Conservation (phyloP, 2,329 filamentous ascomycete species). For the Curvularia hawaiiensis region DNA sequence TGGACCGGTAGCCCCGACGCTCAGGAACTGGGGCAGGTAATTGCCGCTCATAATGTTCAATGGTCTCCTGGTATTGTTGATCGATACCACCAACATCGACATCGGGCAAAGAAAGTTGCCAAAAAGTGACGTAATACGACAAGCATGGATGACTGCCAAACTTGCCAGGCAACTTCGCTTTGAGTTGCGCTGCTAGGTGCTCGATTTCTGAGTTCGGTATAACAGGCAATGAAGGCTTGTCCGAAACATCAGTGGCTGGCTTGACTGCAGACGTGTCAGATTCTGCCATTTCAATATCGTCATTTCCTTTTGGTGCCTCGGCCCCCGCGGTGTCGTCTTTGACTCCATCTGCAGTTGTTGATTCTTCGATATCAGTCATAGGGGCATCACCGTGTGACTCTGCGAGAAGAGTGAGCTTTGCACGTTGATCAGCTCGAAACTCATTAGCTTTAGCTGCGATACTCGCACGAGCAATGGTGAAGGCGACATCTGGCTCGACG, state of each 20-base stretch:
- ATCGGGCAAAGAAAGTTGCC: conserved; percentile 85
- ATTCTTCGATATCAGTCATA: conserved; percentile 34
- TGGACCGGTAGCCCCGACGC: conserved; percentile 65
- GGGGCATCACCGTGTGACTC: conserved; percentile 58
- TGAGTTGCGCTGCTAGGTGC: conserved; percentile 73
- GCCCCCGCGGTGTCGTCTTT: conserved; percentile 9
- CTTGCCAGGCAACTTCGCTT: conserved; percentile 63
- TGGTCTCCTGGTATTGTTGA: conserved; percentile 78
- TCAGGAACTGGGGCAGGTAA: conserved; percentile 57
- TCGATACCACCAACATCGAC: conserved; percentile 65
- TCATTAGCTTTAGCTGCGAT: conserved; percentile 57
- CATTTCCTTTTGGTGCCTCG: conserved; percentile 7
- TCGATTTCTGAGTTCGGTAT: conserved; percentile 72
- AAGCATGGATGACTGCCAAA: conserved; percentile 74
- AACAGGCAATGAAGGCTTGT: conserved; percentile 4
- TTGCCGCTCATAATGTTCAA: conserved; percentile 50
- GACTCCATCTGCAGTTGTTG: conserved; percentile 11
- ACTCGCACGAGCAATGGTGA: conserved; percentile 78
- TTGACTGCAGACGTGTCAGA: conserved; percentile 3
- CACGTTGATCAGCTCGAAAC: conserved; percentile 41
- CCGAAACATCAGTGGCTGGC: background rate
- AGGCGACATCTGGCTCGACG: conserved; percentile 79
- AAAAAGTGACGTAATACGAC: conserved; percentile 88
- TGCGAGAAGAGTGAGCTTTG: conserved; percentile 16
- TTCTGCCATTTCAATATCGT: conserved; percentile 52